These are phyloP conservation scores for Theileria parva DNA, from an alignment of 169 alveolate genomes.

Conservation along the genomic window DNA sequence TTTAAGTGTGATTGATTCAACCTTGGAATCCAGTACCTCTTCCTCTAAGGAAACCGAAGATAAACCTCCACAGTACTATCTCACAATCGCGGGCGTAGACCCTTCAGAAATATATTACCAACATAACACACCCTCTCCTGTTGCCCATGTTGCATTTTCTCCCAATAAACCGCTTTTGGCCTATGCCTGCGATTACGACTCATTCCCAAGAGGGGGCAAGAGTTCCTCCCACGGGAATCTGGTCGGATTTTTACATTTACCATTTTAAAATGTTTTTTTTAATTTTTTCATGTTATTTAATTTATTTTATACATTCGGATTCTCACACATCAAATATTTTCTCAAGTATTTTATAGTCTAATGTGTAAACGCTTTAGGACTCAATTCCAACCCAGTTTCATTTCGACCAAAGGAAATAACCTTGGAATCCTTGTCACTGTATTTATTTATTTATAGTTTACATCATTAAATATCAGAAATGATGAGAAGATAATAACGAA, in stretches of 20 bases:
- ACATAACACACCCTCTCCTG: constrained; percentile 46
- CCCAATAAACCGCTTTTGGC: constrained; percentile 49
- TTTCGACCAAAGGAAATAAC: constrained; percentile 25
- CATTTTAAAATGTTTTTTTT: constrained; percentile 7
- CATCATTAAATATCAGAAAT: constrained; percentile 3
- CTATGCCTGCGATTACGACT: constrained; percentile 61
- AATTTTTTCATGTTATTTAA: constrained; percentile 8
- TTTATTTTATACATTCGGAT: background rate
- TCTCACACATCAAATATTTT: background rate
- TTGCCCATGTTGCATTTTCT: constrained; percentile 50
- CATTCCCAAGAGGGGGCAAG: constrained; percentile 36
- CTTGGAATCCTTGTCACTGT: constrained; percentile 44
- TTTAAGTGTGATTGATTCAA: background rate
- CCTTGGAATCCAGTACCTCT: constrained; percentile 13
- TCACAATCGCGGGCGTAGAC: constrained; percentile 62
- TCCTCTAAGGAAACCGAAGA: background rate
- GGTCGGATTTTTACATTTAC: constrained; percentile 29
- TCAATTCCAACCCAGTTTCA: background rate
- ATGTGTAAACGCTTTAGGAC: constrained; percentile 6
- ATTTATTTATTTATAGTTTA: background rate
- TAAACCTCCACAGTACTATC: constrained; percentile 28
- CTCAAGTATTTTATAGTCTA: background rate
- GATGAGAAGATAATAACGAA: constrained; percentile 37
- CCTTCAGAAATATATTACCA: constrained; percentile 62
- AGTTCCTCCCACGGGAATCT: constrained; percentile 17